Evolutionary conservation across 1,139 yeast genomes (phyloP).

Genomic region (Saccharomyces uvarum): DNA sequence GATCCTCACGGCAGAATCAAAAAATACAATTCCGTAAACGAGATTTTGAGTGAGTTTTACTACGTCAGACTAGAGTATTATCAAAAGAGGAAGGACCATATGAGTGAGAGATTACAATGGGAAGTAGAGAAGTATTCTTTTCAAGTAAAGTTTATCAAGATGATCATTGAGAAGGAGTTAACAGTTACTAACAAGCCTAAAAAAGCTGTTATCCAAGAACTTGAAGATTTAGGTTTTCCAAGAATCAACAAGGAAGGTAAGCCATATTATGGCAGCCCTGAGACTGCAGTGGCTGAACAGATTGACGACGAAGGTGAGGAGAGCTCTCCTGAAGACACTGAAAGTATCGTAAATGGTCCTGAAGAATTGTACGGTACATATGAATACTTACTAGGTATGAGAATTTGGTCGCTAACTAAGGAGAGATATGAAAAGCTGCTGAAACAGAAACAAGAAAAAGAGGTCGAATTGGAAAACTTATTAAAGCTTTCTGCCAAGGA

Average conservation of each 20-base stretch:
- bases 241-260: constrained; percentile 65
- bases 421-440: constrained; percentile 80
- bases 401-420: constrained; percentile 84
- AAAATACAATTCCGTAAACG: constrained; percentile 66
- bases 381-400: constrained; percentile 79
- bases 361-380: constrained; percentile 46
- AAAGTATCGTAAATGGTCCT: constrained; percentile 29
- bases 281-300: constrained; percentile 33
- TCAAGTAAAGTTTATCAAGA: constrained; percentile 86
- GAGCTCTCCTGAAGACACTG: constrained; percentile 31
- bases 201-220: constrained; percentile 52
- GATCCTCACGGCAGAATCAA: constrained; percentile 88
- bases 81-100: constrained; percentile 79
- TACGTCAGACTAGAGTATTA: constrained; percentile 81
- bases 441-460: constrained; percentile 64
- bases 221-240: constrained; percentile 61
- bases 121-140: constrained; percentile 66
- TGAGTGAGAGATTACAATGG: constrained; percentile 62
- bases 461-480: constrained; percentile 59
- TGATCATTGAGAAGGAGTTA: constrained; percentile 73
- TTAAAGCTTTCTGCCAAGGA: constrained; percentile 74
- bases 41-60: constrained; percentile 77
- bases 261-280: constrained; percentile 39
- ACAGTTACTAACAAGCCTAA: constrained; percentile 70
- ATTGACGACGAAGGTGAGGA: constrained; percentile 34